Percentiles rank a stretch among this genome's conserved stretches.
Conservation (phyloP, 2,329 filamentous ascomycete genomes). For the Sporothrix pseudoabietina region DNA sequence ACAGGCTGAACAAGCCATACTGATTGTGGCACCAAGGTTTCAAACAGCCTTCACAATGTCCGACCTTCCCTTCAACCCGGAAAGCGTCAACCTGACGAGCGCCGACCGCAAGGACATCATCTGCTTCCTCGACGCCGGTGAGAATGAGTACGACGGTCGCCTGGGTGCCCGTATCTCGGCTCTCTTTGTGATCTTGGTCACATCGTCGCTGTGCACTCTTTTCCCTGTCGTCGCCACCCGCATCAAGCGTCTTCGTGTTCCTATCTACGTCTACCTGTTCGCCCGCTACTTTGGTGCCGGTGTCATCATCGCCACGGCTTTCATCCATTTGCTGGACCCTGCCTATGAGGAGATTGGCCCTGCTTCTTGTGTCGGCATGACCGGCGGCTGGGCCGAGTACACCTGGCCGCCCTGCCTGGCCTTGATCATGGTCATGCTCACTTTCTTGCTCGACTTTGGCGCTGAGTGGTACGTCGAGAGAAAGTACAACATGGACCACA, state of each 20-base stretch:
- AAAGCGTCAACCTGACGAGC: conserved; percentile 48
- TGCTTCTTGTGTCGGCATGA: conserved; percentile 48
- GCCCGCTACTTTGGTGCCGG: conserved; percentile 93
- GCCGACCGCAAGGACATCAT: conserved; percentile 49
- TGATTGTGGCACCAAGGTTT: not conserved
- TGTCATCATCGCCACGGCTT: conserved; percentile 90
- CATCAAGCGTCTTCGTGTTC: conserved; percentile 58
- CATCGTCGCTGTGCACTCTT: conserved; percentile 60
- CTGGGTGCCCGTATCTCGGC: conserved; percentile 70
- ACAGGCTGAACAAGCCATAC: not conserved
- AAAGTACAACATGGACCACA: conserved; percentile 52
- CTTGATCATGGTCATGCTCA: conserved; percentile 80
- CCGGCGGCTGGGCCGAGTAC: conserved; percentile 64
- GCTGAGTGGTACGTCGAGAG: conserved; percentile 72
- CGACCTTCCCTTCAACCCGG: conserved; percentile 43
- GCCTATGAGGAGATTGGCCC: conserved; percentile 69
- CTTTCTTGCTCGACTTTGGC: conserved; percentile 88
- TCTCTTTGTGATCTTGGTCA: conserved; percentile 73
- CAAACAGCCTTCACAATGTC: conserved; percentile 27
- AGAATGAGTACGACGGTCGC: conserved; percentile 58
- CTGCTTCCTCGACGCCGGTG: conserved; percentile 51
- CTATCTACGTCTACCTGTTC: conserved; percentile 70
- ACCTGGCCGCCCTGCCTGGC: conserved; percentile 82
- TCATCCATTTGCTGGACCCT: conserved; percentile 84
- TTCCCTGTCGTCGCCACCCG: conserved; percentile 69